Evolutionary conservation across 345 rosid genomes (phyloP).

Genomic region (Fremontodendron californicum): DNA sequence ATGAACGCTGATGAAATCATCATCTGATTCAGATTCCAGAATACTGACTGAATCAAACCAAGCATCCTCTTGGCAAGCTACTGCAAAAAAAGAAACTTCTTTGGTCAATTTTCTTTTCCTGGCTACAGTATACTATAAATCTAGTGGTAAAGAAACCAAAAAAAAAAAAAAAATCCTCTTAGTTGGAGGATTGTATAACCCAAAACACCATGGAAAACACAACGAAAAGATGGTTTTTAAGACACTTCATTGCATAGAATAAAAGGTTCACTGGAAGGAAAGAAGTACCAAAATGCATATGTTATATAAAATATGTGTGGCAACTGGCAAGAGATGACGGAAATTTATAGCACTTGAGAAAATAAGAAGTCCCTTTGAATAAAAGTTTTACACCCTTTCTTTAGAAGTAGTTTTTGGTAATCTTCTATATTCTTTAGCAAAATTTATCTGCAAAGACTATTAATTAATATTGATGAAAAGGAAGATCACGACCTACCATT

Average conservation of each 20-base stretch:
- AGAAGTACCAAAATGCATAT: neutral
- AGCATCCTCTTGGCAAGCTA: slow-evolving; percentile 56
- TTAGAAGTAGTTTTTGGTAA: neutral
- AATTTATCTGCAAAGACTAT: neutral
- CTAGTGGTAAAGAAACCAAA: neutral
- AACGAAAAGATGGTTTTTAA: neutral
- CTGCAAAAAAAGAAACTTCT: slow-evolving; percentile 30
- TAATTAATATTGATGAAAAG: neutral
- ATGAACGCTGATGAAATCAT: slow-evolving; percentile 65
- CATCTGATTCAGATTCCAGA: slow-evolving; percentile 84
- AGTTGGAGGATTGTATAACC: neutral
- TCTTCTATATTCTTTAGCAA: neutral
- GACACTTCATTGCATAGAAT: neutral
- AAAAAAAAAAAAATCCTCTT: neutral
- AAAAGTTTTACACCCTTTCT: neutral
- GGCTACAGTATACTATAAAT: neutral
- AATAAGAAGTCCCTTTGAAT: neutral
- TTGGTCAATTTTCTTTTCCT: neutral
- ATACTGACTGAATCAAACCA: slow-evolving; percentile 79
- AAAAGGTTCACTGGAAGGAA: neutral
- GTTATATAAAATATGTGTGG: neutral
- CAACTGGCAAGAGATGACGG: neutral
- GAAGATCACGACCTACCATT: slow-evolving; percentile 36
- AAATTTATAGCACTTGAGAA: neutral
- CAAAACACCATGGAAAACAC: neutral